phyloP scores from a whole-genome alignment of 2,329 filamentous ascomycete species.

The Apiospora saccharicola region DNA sequence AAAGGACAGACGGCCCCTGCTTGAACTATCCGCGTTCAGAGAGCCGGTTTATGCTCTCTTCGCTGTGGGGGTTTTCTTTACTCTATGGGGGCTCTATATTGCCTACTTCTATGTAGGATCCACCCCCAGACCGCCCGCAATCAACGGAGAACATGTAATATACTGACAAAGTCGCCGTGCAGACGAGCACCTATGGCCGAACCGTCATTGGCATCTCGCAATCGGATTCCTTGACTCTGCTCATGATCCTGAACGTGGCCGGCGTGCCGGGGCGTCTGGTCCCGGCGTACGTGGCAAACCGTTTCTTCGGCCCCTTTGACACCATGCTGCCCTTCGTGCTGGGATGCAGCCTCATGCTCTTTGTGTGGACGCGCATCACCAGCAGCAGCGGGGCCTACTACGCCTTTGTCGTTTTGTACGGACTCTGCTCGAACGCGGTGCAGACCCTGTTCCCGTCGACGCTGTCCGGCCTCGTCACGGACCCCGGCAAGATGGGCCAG shows the following conservation, averaged over 20 bases:
- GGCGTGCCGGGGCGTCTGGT: slow-evolving; percentile 56
- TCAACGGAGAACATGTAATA: slow-evolving; percentile 24
- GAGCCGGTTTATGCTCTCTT: slow-evolving; percentile 55
- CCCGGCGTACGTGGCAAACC: slow-evolving; percentile 56
- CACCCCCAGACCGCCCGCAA: neutral
- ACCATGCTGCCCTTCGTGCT: slow-evolving; percentile 48
- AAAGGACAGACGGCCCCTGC: slow-evolving; percentile 48
- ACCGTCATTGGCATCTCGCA: slow-evolving; percentile 7
- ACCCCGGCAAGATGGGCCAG: slow-evolving; percentile 58
- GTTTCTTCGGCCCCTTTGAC: slow-evolving; percentile 53
- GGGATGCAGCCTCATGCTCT: slow-evolving; percentile 44
- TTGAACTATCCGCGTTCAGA: slow-evolving; percentile 53
- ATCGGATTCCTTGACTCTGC: slow-evolving; percentile 48
- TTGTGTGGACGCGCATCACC: slow-evolving; percentile 55
- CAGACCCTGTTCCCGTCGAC: slow-evolving; percentile 34
- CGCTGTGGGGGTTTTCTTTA: slow-evolving; percentile 48
- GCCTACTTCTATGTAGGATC: slow-evolving; percentile 32
- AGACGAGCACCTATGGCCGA: no score
- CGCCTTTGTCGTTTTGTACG: slow-evolving; percentile 32
- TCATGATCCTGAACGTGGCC: slow-evolving; percentile 60
- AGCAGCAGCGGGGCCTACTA: slow-evolving; percentile 27
- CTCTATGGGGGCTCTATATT: slow-evolving; percentile 35
- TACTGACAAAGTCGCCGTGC: no score
- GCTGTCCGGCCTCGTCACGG: slow-evolving; percentile 44
- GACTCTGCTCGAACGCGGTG: slow-evolving; percentile 32